Percentiles rank a stretch among this genome's conserved stretches.
Conservation (phyloP, 2,329 filamentous ascomycete genomes). For the Scytalidium sp. region DNA sequence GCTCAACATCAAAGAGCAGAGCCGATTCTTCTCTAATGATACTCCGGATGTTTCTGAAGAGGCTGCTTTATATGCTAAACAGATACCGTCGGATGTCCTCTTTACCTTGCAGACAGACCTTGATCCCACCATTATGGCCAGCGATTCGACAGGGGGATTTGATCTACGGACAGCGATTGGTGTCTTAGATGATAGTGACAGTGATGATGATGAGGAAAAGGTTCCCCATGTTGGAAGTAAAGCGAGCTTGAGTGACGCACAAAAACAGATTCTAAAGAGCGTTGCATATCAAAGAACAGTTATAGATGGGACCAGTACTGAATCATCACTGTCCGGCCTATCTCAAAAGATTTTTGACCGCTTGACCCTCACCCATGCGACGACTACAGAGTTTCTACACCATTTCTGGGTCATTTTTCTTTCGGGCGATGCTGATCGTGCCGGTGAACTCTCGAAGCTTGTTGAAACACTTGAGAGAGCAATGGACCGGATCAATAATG, state of each 20-base stretch:
- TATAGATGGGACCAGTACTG: constrained; percentile 41
- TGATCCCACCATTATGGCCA: constrained; percentile 38
- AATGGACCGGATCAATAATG: constrained; percentile 72
- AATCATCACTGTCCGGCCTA: constrained; percentile 36
- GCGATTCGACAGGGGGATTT: constrained; percentile 47
- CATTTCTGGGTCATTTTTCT: constrained; percentile 95
- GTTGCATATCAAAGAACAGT: constrained; percentile 60
- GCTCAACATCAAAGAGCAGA: constrained; percentile 86
- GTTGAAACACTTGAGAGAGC: constrained; percentile 79
- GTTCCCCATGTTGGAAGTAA: constrained; percentile 66
- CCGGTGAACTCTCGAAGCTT: constrained; percentile 75
- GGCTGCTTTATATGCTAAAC: constrained; percentile 56
- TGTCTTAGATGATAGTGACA: constrained; percentile 67
- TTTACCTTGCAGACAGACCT: constrained; percentile 62
- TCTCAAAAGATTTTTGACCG: constrained; percentile 54
- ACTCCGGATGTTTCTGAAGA: constrained; percentile 35
- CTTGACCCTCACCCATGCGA: constrained; percentile 79
- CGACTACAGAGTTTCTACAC: constrained; percentile 91
- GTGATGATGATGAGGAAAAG: constrained; percentile 58
- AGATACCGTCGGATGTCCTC: constrained; percentile 68
- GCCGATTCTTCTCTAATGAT: constrained; percentile 70
- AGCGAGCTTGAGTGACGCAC: constrained; percentile 60
- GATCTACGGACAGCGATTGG: constrained; percentile 64
- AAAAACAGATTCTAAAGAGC: constrained; percentile 63
- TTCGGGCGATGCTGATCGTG: constrained; percentile 79